A percentile compares a stretch with the other conserved stretches of the same genome.
phyloP scores from a whole-genome alignment of 371 early-diverging fungal genomes.

The Globomyces sp. region DNA sequence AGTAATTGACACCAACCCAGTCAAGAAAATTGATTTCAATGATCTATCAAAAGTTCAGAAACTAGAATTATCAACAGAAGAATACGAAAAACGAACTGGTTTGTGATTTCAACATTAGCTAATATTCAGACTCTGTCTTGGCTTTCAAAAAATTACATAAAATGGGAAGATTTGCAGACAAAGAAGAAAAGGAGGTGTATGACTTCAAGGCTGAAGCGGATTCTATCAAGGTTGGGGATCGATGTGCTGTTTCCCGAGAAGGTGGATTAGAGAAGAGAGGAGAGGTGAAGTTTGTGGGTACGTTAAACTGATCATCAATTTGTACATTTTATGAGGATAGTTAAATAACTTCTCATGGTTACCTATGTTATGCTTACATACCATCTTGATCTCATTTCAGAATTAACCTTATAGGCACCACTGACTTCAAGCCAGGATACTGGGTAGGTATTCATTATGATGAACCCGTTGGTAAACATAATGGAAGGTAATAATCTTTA shows the following conservation, averaged over 20 bases:
- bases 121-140: constrained; percentile 63
- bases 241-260: constrained; percentile 73
- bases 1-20: constrained; percentile 64
- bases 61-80: constrained; percentile 83
- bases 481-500: constrained; percentile 55
- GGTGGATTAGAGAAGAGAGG: constrained; percentile 66
- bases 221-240: constrained; percentile 68
- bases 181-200: constrained; percentile 11
- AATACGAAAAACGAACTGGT: constrained; percentile 69
- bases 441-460: constrained; percentile 97
- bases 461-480: constrained; percentile 93
- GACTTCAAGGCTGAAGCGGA: constrained; percentile 44
- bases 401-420: no score
- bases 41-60: constrained; percentile 90
- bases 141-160: constrained; percentile 88
- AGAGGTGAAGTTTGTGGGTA: constrained; percentile 76
- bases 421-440: constrained; percentile 75
- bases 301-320: constrained; percentile 9
- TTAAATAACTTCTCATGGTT: constrained; percentile 14
- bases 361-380: no score
- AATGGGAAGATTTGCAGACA: constrained; percentile 57
- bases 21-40: constrained; percentile 68
- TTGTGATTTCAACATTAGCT: constrained; percentile 16
- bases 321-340: neutral
- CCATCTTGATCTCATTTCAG: no score